Conservation (phyloP, 169 alveolate species). For the Plasmodium malariae region DNA sequence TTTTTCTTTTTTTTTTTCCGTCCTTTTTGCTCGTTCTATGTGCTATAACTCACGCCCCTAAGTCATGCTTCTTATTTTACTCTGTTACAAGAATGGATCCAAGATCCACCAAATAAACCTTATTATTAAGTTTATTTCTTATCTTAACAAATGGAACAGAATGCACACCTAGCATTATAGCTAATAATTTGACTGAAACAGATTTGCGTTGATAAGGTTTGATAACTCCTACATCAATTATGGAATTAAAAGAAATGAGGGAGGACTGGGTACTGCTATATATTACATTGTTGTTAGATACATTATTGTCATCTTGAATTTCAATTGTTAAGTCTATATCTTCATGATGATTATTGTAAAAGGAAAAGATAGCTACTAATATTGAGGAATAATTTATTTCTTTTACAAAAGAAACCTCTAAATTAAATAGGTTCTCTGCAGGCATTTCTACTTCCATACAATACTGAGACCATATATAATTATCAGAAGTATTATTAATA, state of each 20-base stretch:
- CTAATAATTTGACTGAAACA: conserved; percentile 30
- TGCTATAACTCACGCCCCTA: no score
- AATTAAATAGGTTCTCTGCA: conserved; percentile 8
- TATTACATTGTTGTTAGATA: no score
- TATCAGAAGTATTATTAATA: conserved; percentile 33
- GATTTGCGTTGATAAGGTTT: conserved; percentile 53
- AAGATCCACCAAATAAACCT: conserved; percentile 31
- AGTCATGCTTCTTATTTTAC: background rate
- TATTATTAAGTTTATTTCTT: conserved; percentile 9
- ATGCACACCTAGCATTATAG: conserved; percentile 62
- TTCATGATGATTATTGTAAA: conserved; percentile 42
- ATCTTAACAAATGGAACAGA: conserved; percentile 43
- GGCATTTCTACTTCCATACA: conserved; percentile 60
- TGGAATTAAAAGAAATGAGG: conserved; percentile 43
- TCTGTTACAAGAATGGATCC: conserved; percentile 62
- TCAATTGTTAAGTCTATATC: conserved; percentile 39
- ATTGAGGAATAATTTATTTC: conserved; percentile 64
- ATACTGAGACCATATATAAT: conserved; percentile 63
- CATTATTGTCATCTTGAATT: conserved; percentile 26
- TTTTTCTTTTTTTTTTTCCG: background rate
- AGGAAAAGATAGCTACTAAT: conserved; percentile 32
- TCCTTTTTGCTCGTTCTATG: no score
- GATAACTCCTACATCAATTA: conserved; percentile 34
- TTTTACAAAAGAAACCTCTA: conserved; percentile 64
- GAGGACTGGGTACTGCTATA: conserved; percentile 16